Percentiles rank a stretch among this genome's conserved stretches.
Conservation (phyloP, 257 asterid species). For the Schizonepeta tenuifolia region DNA sequence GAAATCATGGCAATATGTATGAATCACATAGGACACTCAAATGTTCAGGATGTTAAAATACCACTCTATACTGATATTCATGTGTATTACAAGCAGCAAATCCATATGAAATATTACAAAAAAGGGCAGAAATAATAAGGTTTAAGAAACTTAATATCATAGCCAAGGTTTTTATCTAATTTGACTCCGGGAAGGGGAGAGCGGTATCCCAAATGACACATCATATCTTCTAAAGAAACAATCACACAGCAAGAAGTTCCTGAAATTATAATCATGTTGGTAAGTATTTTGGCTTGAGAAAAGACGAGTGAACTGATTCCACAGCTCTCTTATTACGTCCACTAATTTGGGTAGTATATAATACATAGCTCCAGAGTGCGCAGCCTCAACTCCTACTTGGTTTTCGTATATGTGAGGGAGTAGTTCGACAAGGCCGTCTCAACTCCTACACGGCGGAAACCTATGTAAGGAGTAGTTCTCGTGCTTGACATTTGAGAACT, state of each 20-base stretch:
- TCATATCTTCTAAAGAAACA: not conserved
- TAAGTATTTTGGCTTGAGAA: not conserved
- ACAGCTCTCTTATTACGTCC: not conserved
- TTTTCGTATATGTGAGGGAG: not conserved
- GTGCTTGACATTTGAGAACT: not conserved
- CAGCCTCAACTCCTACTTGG: not conserved
- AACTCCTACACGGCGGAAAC: not conserved
- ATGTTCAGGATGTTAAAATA: not conserved
- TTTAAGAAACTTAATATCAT: conserved; percentile 1
- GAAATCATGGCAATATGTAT: not conserved
- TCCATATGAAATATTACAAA: conserved; percentile 11
- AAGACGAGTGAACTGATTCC: not conserved
- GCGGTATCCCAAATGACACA: not conserved
- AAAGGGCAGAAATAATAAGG: not conserved
- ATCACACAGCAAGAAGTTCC: not conserved
- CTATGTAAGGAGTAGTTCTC: not conserved
- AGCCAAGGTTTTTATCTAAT: not conserved
- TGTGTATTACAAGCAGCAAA: not conserved
- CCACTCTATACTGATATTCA: not conserved
- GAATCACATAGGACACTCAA: not conserved
- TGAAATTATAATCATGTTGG: not conserved
- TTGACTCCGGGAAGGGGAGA: not conserved
- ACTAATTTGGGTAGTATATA: not conserved
- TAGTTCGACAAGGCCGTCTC: not conserved
- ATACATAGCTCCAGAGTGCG: conserved; percentile 11